phyloP scores from a whole-genome alignment of 140 eudicot species.

The Erigeron philadelphicus region DNA sequence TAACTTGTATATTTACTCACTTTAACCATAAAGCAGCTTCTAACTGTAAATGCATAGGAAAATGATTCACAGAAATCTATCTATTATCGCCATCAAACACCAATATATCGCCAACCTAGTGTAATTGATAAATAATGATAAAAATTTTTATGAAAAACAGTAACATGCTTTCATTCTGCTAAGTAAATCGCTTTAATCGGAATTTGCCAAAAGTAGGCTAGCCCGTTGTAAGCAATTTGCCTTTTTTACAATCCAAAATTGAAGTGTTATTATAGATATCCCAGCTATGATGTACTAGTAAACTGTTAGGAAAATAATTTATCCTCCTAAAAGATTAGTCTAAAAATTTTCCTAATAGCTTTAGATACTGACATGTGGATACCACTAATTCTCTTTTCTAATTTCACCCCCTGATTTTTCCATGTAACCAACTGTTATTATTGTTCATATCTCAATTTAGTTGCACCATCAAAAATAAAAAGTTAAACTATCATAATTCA shows the following conservation, averaged over 20 bases:
- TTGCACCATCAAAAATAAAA: neutral
- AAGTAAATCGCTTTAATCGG: neutral
- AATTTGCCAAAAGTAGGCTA: neutral
- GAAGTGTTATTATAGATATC: neutral
- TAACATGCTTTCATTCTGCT: neutral
- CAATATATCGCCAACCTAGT: neutral
- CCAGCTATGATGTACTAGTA: neutral
- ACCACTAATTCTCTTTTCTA: too few species aligned
- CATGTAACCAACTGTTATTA: neutral
- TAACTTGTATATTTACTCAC: constrained; percentile 8
- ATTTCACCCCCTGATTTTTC: too few species aligned
- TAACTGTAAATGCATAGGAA: constrained; percentile 1
- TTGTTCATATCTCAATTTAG: neutral
- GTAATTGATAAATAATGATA: neutral
- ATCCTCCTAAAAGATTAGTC: too few species aligned
- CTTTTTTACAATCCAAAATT: constrained; percentile 7
- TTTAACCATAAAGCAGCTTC: constrained; percentile 11
- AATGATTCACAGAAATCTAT: neutral
- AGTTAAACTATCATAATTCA: neutral
- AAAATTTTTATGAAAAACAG: too few species aligned
- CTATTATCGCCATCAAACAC: constrained; percentile 8
- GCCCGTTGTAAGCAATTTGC: neutral
- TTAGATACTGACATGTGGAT: too few species aligned
- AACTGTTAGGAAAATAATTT: too few species aligned
- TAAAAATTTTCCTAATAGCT: too few species aligned